Base-by-base conservation (phyloP, 2,329 filamentous ascomycete genomes). In the Lithohypha guttulata region DNA sequence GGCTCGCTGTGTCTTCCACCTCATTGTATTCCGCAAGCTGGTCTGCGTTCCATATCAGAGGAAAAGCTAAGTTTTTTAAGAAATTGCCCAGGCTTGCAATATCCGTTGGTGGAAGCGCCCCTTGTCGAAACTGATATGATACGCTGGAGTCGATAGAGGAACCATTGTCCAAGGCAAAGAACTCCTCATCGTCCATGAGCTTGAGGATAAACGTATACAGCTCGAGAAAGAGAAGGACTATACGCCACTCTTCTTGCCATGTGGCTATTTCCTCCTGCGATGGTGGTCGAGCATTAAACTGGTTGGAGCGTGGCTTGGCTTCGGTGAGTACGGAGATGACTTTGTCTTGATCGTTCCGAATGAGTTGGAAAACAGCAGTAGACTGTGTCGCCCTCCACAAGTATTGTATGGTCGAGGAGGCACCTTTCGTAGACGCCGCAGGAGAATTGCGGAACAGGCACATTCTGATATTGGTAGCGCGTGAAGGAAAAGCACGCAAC, bases 171-270 rank as follows among this genome's bases (percentile, higher is more conserved):
- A 48, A 23, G 62, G 40, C 70, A 45, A 93, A 81, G 55, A 98
- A 98, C 52, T 98, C 91, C 49, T 96, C 89, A 47, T 98, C 91
- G 51, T 98, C 91, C 57, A 89, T 93, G 22, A 96, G 76, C 51
- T 91, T 82, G 9, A 96, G 66, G 2, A 95, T 77, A 56, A 96
- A 96, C 2, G 82, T 85, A 56, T 95, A 98, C 0, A 98, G 71
- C 53, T 98, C 91, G 4, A 98, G 70, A 55, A 98, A 96, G 1
- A 98, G 71, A 0, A 96, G 67, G 28, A 94, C 75, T 1, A 91
- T 79, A 13, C 81, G 79, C 91, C 91, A 98, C 55, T 96, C 85
- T 49, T 79, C 72, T 18, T 69, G 61, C 61, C 68, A 52, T n/a
- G 18, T 36, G 59, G 55, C 68, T 47, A 50, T 53, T 39, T 56